phyloP scores from a whole-genome alignment of 768 basidiomycete species.

The Lactarius akahatsu region DNA sequence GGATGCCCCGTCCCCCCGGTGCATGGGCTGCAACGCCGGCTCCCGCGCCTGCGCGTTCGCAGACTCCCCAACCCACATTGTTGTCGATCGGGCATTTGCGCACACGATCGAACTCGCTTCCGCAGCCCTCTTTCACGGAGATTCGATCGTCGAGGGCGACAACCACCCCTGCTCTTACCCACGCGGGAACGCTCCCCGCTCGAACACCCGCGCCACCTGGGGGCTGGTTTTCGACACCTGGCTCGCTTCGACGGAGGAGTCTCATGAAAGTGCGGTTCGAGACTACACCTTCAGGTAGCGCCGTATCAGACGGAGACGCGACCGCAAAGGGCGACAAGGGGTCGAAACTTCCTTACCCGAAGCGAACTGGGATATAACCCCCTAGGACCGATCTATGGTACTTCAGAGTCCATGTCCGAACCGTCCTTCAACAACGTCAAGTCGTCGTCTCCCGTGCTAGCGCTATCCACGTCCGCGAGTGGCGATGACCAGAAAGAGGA shows the following conservation, averaged over 20 bases:
- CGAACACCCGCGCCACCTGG: conserved; percentile 51
- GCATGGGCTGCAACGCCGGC: conserved; percentile 46
- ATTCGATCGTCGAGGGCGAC: not conserved
- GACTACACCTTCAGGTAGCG: conserved; percentile 37
- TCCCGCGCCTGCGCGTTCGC: conserved; percentile 32
- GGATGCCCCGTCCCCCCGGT: conserved; percentile 49
- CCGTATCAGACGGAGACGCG: conserved; percentile 31
- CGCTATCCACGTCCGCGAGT: not conserved
- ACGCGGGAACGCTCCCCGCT: conserved; percentile 18
- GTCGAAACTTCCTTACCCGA: conserved; percentile 3
- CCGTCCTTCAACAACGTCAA: conserved; percentile 27
- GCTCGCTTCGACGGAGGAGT: conserved; percentile 47
- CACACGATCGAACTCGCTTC: conserved; percentile 27
- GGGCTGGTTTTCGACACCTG: conserved; percentile 53
- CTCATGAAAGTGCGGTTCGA: conserved; percentile 75
- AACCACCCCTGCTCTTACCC: conserved; percentile 19
- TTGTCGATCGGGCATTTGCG: conserved; percentile 14
- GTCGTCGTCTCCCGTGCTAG: conserved; percentile 23
- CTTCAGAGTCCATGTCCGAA: conserved; percentile 25
- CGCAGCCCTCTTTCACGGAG: conserved; percentile 20
- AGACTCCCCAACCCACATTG: conserved; percentile 17
- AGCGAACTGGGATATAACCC: conserved; percentile 14
- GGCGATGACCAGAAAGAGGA: not conserved
- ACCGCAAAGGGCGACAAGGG: conserved; percentile 16
- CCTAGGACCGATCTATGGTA: not conserved